Evolutionary conservation across 1,139 yeast genomes (phyloP), one percentile per base, ranked within the genome.

Genomic region (Candida albicans): DNA sequence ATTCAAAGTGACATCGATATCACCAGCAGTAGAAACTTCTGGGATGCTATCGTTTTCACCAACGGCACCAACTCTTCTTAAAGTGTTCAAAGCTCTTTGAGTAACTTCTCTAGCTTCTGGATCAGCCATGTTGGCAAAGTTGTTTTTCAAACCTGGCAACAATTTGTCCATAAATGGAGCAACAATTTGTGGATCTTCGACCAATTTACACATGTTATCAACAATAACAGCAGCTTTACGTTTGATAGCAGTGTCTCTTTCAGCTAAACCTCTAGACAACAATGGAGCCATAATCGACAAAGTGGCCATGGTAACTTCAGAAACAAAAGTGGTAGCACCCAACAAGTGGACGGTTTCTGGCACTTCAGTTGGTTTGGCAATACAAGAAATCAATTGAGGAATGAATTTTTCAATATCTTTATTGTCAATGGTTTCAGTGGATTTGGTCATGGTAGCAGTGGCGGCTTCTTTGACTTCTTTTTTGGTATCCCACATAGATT

Each of bases 401-500:
- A 93, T 93, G 80, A 93, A 93, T 81, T 91, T 89, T 75, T 89
- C 96, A 68, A 93, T 95, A 89, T 93, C 99, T 85, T 93, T 93
- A 91, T 93, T 93, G 75, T 93, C 96, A 64, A 93, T 93, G 66
- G 98, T 90, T 73, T 90, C 95, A 62, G 99, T 93, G 59, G 96
- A 85, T 77, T 89, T 88, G 73, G 91, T 82, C 82, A 93, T 90
- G 70, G 98, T 89, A 63, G 84, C 84, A 63, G 95, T 87, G 58
- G 99, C 97, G 67, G 95, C 96, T 62, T 81, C 84, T 86, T 93
- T 93, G 70, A 93, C 98, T 68, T 93, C 98, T 74, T 82, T 81
- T 84, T 93, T 93, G 77, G 99, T 93, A 75, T 93, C 99, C 99
- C 99, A 93, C 98, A 93, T 93, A 62, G 97, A 88, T 80, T 93